phyloP scores from a whole-genome alignment of 345 rosid species.

The Gossypium longicalyx region DNA sequence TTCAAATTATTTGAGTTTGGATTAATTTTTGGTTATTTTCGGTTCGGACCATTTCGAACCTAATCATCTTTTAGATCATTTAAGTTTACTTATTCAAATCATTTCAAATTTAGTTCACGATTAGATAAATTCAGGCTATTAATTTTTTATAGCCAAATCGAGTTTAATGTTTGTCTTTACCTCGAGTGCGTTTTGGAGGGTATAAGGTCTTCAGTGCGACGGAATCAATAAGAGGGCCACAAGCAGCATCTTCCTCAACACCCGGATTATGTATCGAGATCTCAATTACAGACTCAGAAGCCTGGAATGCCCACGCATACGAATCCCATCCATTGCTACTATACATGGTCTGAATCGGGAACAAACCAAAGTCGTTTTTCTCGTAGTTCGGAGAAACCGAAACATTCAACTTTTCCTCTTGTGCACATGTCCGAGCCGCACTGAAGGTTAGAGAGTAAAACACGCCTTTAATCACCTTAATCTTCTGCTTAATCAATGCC shows the following conservation, averaged over 20 bases:
- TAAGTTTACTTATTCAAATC: too few relatives aligned
- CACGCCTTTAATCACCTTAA: conserved; percentile 37
- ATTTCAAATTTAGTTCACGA: too few relatives aligned
- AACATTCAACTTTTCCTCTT: conserved; percentile 67
- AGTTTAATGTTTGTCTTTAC: neutral
- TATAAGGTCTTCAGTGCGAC: conserved; percentile 48
- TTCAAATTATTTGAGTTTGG: too few relatives aligned
- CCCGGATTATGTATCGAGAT: conserved; percentile 74
- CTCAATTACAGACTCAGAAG: conserved; percentile 38
- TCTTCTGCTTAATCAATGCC: conserved; percentile 63
- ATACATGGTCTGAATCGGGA: conserved; percentile 81
- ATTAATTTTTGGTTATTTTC: too few relatives aligned
- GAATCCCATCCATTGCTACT: conserved; percentile 88
- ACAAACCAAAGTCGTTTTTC: conserved; percentile 47
- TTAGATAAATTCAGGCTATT: too few relatives aligned
- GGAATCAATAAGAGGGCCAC: conserved; percentile 79
- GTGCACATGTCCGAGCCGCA: conserved; percentile 79
- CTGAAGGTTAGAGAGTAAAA: conserved; percentile 64
- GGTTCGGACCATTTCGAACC: too few relatives aligned
- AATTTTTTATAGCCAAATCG: too few relatives aligned
- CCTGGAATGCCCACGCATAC: conserved; percentile 66
- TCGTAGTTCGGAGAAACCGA: conserved; percentile 52
- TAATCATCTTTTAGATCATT: too few relatives aligned
- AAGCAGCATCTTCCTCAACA: conserved; percentile 63
- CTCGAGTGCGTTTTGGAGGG: conserved; percentile 38